These are phyloP conservation scores for Termitomyces sp. DNA, from an alignment of 1,284 basidiomycete genomes.

Conservation along the genomic window DNA sequence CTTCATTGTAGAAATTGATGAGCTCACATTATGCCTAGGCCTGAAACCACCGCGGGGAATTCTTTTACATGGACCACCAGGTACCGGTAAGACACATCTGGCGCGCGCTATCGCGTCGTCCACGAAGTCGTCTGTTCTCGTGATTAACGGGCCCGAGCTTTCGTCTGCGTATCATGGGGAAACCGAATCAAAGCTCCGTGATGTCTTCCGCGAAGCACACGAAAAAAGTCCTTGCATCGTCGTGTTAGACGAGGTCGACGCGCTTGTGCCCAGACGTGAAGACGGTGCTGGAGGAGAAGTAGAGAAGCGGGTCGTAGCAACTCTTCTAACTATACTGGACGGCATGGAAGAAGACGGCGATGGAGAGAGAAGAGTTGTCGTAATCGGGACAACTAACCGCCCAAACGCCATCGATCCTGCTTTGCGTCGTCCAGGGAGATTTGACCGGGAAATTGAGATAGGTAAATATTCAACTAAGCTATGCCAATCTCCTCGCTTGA, in stretches of 20 bases:
- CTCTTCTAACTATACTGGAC: conserved; percentile 91
- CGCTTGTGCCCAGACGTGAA: conserved; percentile 86
- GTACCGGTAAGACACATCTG: conserved; percentile 92
- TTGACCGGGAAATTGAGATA: conserved; percentile 97
- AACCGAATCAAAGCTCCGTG: conserved; percentile 87
- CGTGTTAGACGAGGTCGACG: conserved; percentile 96
- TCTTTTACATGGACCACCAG: conserved; percentile 87
- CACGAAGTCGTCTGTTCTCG: conserved; percentile 74
- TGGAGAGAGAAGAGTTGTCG: conserved; percentile 66
- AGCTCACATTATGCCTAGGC: conserved; percentile 35
- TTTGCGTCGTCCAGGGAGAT: conserved; percentile 87
- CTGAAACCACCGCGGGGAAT: conserved; percentile 89
- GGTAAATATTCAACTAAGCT: conserved; percentile 41
- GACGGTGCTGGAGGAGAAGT: conserved; percentile 89
- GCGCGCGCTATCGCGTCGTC: conserved; percentile 86
- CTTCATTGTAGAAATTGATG: not conserved
- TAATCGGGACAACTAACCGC: conserved; percentile 96
- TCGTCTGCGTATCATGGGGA: conserved; percentile 96
- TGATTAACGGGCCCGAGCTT: conserved; percentile 93
- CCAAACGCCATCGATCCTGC: conserved; percentile 98
- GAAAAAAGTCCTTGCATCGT: conserved; percentile 85
- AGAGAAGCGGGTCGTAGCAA: conserved; percentile 94
- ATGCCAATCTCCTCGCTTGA: not conserved
- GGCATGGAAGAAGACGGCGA: conserved; percentile 68
- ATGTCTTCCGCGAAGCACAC: conserved; percentile 85